Base-by-base conservation (phyloP, 2,329 filamentous ascomycete species). In the Epicoccum nigrum region DNA sequence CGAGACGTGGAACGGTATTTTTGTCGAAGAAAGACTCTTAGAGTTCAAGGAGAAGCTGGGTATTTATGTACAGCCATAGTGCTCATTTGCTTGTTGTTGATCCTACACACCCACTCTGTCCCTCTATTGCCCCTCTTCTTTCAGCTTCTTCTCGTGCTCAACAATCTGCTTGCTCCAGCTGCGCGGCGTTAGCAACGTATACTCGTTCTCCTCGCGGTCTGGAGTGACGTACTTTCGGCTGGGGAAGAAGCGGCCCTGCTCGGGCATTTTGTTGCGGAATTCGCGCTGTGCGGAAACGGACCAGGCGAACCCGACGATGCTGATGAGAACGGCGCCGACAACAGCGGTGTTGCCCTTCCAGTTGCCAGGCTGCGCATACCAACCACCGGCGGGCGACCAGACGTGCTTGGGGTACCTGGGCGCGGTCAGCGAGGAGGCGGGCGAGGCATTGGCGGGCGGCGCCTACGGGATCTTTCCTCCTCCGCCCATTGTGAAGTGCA, bases 311-410 rank as follows among this genome's bases (percentile, higher is more conserved):
- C 82, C 86, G 51, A 83, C 81, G 60, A 95, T 81, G 58, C 88
- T 86, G 61, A 87, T 61, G 43, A 94, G 79, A 48, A 88, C 83
- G 39, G 79, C 82, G 54, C 84, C 83, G 71, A 92, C 86, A 62
- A 94, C 81, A 47, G 87, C 82, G 4, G 94, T 99, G 81, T 99
- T 99, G 68, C 80, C 79, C 75, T 89, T 94, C 94, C 94, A 99
- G 83, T 99, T 99, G 63, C 84, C 81, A 45, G 94, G 94, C 75
- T 96, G 93, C 46, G 88, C 80, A 78, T 99, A 99, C 94, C 94
- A 99, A 77, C 94, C 94, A 83, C 94, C 94, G 61, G 93, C 83
- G 56, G 94, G 94, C 71, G 94, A 97, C 94, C 94, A 99, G 83
- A 99, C 91, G 83, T 99, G 93, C 83, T 96, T 97, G 76, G 92